Percentiles rank a stretch among this genome's conserved stretches.
Conservation (phyloP, 202 grass and related monocot species). For the Zizania palustris region DNA sequence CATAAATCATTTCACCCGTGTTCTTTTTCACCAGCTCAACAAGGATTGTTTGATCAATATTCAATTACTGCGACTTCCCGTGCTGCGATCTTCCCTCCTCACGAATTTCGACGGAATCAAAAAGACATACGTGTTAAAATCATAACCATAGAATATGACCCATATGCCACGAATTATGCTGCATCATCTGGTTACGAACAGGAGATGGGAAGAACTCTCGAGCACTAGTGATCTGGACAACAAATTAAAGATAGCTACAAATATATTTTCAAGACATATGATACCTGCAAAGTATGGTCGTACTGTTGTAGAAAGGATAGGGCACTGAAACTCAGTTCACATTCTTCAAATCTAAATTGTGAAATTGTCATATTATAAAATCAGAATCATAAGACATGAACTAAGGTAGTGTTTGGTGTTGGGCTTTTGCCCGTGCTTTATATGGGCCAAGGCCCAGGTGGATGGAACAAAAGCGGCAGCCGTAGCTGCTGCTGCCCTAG, state of each 20-base stretch:
- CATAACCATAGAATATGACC: too few species aligned
- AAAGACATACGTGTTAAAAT: too few species aligned
- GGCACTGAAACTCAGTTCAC: background rate
- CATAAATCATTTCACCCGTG: background rate
- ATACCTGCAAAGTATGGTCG: background rate
- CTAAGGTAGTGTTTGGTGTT: too few species aligned
- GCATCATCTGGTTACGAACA: background rate
- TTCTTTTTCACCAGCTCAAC: background rate
- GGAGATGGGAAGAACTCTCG: background rate
- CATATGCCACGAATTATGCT: background rate
- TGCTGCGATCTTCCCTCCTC: too few species aligned
- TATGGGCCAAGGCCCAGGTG: too few species aligned
- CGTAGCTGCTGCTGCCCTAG: too few species aligned
- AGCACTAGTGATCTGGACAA: background rate
- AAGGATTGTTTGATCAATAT: slow-evolving; percentile 4
- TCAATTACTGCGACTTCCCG: too few species aligned
- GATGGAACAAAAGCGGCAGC: too few species aligned
- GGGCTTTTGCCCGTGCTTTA: too few species aligned
- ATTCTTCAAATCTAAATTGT: background rate
- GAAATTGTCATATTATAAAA: background rate
- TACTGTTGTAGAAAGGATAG: background rate
- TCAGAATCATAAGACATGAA: background rate
- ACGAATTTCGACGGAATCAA: too few species aligned
- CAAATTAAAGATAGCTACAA: background rate
- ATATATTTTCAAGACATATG: background rate